Evolutionary conservation across 177 flowering plant genomes (phyloP).

Genomic region (Vitis hybrid): DNA sequence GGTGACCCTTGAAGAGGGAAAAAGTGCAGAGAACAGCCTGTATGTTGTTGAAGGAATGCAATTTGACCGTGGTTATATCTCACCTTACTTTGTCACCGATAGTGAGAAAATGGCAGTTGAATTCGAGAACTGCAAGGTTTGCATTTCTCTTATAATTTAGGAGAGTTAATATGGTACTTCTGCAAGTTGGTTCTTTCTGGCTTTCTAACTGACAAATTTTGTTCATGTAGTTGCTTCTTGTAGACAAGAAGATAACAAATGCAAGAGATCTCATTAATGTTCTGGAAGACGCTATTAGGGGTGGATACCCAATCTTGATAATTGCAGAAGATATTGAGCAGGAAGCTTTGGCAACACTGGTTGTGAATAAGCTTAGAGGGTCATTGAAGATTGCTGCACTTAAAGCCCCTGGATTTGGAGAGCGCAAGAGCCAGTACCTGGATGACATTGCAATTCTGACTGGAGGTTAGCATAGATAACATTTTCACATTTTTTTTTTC

Average conservation of each 20-base stretch:
- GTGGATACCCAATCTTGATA: conserved; percentile 77
- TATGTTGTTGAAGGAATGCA: conserved; percentile 98
- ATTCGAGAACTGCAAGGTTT: conserved; percentile 90
- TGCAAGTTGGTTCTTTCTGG: background rate
- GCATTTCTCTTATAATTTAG: background rate
- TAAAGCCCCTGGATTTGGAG: conserved; percentile 98
- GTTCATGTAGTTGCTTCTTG: conserved; percentile 72
- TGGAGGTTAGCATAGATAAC: conserved; percentile 50
- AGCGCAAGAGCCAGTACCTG: conserved; percentile 92
- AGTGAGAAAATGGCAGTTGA: conserved; percentile 95
- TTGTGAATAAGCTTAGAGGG: conserved; percentile 94
- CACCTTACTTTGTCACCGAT: conserved; percentile 96
- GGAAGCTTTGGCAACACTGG: conserved; percentile 95
- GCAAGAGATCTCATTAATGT: conserved; percentile 85
- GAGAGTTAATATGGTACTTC: background rate
- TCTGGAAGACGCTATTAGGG: conserved; percentile 86
- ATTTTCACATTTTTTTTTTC: background rate
- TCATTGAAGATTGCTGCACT: conserved; percentile 90
- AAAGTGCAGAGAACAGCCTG: conserved; percentile 87
- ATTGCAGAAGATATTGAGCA: conserved; percentile 97
- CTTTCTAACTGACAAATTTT: background rate
- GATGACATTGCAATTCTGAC: conserved; percentile 96
- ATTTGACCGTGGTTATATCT: conserved; percentile 90
- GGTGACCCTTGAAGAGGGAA: conserved; percentile 96
- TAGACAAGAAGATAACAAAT: conserved; percentile 91